Evolutionary conservation across 306 rosid genomes (phyloP).

Genomic region (Bauhinia variegata): DNA sequence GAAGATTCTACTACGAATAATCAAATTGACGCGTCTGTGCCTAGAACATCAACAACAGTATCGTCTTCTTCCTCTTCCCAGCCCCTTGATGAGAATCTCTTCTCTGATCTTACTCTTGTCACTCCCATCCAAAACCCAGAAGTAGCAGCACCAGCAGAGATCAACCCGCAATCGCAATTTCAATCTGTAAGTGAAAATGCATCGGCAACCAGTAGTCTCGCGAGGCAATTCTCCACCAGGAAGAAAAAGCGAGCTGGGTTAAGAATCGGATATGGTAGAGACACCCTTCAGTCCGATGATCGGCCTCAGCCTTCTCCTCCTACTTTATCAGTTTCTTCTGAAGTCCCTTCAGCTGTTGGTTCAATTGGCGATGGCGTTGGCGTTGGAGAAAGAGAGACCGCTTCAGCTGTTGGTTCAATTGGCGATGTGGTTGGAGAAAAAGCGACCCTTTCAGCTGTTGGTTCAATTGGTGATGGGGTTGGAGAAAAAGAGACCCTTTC

Average conservation of each 20-base stretch:
- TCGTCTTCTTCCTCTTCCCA: constrained; percentile 37
- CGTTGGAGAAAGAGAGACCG: too few species aligned
- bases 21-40: constrained; percentile 19
- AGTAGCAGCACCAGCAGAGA: constrained; percentile 26
- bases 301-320: constrained; percentile 15
- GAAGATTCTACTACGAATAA: neutral
- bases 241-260: constrained; percentile 68
- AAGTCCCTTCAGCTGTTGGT: neutral
- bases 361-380: too few species aligned
- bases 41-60: constrained; percentile 13
- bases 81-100: constrained; percentile 84
- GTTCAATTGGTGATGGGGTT: too few species aligned
- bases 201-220: neutral
- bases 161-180: constrained; percentile 30
- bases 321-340: constrained; percentile 16
- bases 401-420: too few species aligned
- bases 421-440: too few species aligned
- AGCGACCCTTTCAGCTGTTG: too few species aligned
- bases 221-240: constrained; percentile 49
- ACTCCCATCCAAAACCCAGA: constrained; percentile 40
- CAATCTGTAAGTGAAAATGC: neutral
- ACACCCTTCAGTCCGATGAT: constrained; percentile 29
- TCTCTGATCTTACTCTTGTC: constrained; percentile 70
- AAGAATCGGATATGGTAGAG: constrained; percentile 76
- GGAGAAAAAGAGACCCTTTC: neutral